A percentile compares a stretch with the other conserved stretches of the same genome.
Evolutionary conservation across 768 basidiomycete species (phyloP).

Genomic region (Cubamyces lactineus): DNA sequence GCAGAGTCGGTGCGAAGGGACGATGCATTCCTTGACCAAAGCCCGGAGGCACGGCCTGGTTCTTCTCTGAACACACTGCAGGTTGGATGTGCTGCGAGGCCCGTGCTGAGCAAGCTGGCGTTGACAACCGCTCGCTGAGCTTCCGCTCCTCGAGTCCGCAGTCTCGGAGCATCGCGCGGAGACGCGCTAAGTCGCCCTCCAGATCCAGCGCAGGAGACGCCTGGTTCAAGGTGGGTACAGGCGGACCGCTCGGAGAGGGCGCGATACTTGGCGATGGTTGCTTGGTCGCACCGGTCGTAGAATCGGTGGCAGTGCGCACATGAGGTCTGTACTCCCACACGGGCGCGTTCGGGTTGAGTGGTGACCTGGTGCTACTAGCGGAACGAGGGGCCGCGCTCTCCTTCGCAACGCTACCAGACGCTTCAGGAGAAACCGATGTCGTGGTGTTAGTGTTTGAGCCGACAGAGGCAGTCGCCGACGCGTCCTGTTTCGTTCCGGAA

Average conservation of each 20-base stretch:
- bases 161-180: constrained; percentile 10
- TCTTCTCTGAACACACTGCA: neutral
- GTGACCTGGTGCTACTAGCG: neutral
- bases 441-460: neutral
- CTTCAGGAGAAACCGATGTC: neutral
- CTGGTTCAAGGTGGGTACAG: neutral
- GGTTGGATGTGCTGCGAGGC: neutral
- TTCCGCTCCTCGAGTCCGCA: constrained; percentile 4
- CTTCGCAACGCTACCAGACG: no score
- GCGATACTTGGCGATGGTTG: neutral
- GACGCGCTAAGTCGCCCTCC: constrained; percentile 1
- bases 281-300: neutral
- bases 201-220: neutral
- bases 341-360: constrained; percentile 5
- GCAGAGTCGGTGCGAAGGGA: neutral
- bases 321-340: constrained; percentile 6
- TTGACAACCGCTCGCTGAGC: neutral
- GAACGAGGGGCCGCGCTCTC: neutral
- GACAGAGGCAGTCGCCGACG: neutral
- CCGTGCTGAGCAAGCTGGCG: neutral
- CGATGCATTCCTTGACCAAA: neutral
- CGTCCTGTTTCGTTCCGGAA: neutral
- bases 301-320: neutral
- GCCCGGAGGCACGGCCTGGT: neutral
- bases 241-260: neutral